Conservation (phyloP, 768 basidiomycete species). For the Amyloporia xantha region DNA sequence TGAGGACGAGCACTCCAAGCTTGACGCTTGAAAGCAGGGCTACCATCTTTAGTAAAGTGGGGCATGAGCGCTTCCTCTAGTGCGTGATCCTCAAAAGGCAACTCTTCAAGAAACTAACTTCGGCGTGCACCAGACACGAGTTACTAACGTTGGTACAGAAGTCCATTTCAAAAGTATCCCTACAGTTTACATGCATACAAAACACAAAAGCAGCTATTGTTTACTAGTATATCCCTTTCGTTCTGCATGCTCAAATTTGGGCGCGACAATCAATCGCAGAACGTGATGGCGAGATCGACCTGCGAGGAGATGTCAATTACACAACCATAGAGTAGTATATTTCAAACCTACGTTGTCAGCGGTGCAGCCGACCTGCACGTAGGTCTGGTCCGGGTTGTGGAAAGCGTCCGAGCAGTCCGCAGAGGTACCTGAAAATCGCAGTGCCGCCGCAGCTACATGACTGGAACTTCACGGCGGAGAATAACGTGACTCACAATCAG, state of each 20-base stretch:
- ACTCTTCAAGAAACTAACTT: background rate
- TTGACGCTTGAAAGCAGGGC: background rate
- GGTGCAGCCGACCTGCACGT: constrained; percentile 37
- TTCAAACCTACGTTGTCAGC: background rate
- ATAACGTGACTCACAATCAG: constrained; percentile 29
- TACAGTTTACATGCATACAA: background rate
- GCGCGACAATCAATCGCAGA: background rate
- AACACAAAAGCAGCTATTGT: background rate
- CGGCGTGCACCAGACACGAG: background rate
- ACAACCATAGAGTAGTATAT: background rate
- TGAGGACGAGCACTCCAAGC: background rate
- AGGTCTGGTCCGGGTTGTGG: constrained; percentile 30
- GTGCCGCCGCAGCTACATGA: background rate
- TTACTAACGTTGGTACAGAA: background rate
- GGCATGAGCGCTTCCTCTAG: no score
- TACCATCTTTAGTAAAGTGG: background rate
- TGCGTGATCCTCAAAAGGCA: background rate
- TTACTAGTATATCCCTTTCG: background rate
- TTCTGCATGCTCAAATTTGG: background rate
- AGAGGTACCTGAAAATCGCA: constrained; percentile 25
- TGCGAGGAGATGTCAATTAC: background rate
- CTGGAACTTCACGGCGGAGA: background rate
- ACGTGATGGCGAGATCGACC: background rate
- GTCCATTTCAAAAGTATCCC: background rate
- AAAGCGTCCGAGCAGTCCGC: constrained; percentile 33